Evolutionary conservation across 805 yeast species (phyloP).

Genomic region (Ogataea angusta): DNA sequence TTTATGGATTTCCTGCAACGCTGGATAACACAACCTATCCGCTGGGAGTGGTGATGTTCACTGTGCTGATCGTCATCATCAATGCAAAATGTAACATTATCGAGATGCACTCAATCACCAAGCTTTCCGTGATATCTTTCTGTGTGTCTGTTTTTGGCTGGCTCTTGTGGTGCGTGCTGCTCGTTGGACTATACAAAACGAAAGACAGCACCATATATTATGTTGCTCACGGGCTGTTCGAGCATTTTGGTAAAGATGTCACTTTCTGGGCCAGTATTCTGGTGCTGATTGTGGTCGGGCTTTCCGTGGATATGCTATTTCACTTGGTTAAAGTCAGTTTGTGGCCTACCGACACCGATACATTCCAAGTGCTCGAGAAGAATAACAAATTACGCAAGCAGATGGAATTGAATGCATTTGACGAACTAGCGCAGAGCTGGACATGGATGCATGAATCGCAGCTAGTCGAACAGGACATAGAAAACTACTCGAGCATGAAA

Average conservation of each 20-base stretch:
- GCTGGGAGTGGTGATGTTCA: constrained; percentile 70
- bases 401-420: constrained; percentile 69
- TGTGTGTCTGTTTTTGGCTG: constrained; percentile 79
- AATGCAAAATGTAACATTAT: constrained; percentile 75
- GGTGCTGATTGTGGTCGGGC: constrained; percentile 52
- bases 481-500: constrained; percentile 17
- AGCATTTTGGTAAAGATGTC: constrained; percentile 74
- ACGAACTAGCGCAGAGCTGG: constrained; percentile 80
- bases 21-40: constrained; percentile 79
- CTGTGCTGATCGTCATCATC: constrained; percentile 68
- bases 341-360: constrained; percentile 70
- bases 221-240: constrained; percentile 64
- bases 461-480: constrained; percentile 25
- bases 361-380: constrained; percentile 74
- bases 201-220: constrained; percentile 59
- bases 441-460: constrained; percentile 44
- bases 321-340: constrained; percentile 55
- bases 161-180: constrained; percentile 75
- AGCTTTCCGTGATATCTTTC: constrained; percentile 64
- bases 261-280: constrained; percentile 83
- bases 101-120: constrained; percentile 74
- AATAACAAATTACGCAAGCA: constrained; percentile 60
- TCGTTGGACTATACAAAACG: constrained; percentile 62
- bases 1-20: constrained; percentile 70
- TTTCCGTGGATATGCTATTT: constrained; percentile 62